phyloP scores from a whole-genome alignment of 768 basidiomycete species.

The Leccinum barrowsii region DNA sequence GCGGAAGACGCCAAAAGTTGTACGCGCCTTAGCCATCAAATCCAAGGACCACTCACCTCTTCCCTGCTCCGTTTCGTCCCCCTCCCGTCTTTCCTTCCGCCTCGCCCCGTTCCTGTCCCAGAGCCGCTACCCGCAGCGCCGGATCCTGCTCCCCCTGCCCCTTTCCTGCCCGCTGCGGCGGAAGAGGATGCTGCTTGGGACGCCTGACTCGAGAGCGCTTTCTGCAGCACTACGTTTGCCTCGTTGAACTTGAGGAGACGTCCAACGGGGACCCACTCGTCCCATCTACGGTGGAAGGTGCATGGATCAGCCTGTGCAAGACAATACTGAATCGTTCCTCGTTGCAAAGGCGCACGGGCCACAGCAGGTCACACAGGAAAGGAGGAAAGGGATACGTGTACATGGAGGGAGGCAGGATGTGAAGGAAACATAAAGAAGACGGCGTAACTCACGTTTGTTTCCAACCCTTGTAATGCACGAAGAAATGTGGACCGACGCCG shows the following conservation, averaged over 20 bases:
- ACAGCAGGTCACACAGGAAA: background rate
- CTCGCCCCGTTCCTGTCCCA: slow-evolving; percentile 26
- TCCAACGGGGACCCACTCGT: slow-evolving; percentile 70
- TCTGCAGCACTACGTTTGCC: slow-evolving; percentile 73
- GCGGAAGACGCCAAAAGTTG: background rate
- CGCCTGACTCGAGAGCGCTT: slow-evolving; percentile 50
- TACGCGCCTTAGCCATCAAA: background rate
- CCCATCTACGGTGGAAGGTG: slow-evolving; percentile 5
- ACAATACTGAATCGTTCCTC: background rate
- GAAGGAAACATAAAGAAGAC: background rate
- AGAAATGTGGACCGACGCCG: slow-evolving; percentile 74
- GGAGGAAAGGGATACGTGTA: background rate
- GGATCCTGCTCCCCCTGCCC: slow-evolving; percentile 18
- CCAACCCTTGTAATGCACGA: slow-evolving; percentile 99
- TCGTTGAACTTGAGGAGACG: slow-evolving; percentile 87
- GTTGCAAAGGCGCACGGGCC: background rate
- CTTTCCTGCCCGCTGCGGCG: slow-evolving; percentile 26
- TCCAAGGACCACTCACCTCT: slow-evolving; percentile 45
- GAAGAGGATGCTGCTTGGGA: slow-evolving; percentile 41
- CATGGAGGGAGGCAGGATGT: background rate
- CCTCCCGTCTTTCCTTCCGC: slow-evolving; percentile 55
- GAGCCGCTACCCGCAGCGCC: slow-evolving; percentile 28
- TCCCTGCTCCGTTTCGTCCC: slow-evolving; percentile 74
- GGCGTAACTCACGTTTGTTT: slow-evolving; percentile 76
- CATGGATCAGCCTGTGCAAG: background rate